Conservation (phyloP, 345 rosid species). For the Linum usitatissimum region DNA sequence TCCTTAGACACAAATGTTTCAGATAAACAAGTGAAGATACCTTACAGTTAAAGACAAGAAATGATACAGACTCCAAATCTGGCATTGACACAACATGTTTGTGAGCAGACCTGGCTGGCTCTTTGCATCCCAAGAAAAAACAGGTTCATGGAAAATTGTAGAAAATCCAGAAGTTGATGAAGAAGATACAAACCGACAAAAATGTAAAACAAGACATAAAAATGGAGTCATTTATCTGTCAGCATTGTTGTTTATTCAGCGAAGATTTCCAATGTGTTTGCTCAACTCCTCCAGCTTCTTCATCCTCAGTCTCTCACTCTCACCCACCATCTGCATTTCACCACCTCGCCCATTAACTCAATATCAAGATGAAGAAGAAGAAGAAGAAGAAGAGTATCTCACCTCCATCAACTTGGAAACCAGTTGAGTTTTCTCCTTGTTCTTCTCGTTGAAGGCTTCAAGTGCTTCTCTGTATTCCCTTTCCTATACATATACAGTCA, state of each 20-base stretch:
- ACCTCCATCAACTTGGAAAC: conserved; percentile 8
- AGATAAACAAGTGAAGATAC: not conserved
- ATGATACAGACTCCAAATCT: not conserved
- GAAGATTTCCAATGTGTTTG: conserved; percentile 3
- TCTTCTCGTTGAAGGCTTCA: conserved; percentile 9
- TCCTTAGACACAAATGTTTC: too few relatives aligned
- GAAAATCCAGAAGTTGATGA: not conserved
- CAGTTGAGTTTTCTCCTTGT: conserved; percentile 4
- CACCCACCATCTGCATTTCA: conserved; percentile 2
- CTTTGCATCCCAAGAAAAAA: not conserved
- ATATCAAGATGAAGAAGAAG: not conserved
- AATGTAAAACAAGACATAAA: not conserved
- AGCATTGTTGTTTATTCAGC: not conserved
- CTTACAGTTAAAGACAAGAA: not conserved
- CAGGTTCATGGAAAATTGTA: not conserved
- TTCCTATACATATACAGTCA: not conserved
- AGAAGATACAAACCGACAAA: not conserved
- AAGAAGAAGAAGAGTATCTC: not conserved
- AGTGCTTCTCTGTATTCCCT: conserved; percentile 7
- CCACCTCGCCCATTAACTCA: not conserved
- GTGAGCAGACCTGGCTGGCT: not conserved
- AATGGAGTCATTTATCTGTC: not conserved
- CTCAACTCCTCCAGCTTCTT: conserved; percentile 12
- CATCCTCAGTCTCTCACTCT: conserved; percentile 8
- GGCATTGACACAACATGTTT: not conserved